Conservation (phyloP, 352 stramenopile genomes). For the Globisporangium viniferum region DNA sequence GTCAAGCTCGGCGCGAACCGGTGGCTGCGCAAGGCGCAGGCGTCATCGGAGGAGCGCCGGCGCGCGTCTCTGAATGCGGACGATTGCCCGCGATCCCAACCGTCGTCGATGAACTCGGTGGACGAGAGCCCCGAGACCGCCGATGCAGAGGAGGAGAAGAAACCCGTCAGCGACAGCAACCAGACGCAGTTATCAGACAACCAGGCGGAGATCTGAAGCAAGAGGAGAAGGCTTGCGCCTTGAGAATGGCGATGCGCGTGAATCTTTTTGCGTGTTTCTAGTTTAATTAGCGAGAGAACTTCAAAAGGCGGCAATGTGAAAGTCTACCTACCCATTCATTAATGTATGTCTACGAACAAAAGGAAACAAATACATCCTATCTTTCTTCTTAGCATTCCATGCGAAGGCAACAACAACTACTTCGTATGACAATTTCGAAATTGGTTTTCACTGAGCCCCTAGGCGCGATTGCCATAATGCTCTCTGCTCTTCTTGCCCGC, state of each 20-base stretch:
- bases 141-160: constrained; percentile 7
- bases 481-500: constrained; percentile 6
- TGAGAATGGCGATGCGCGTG: background rate
- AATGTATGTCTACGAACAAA: background rate
- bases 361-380: background rate
- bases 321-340: background rate
- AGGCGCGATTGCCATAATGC: constrained; percentile 1
- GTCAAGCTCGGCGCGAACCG: constrained; percentile 78
- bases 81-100: constrained; percentile 15
- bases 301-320: background rate
- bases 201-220: constrained; percentile 46
- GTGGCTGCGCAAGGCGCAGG: constrained; percentile 71
- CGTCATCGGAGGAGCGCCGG: constrained; percentile 50
- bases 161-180: background rate
- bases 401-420: background rate
- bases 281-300: background rate
- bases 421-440: background rate
- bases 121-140: constrained; percentile 23
- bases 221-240: constrained; percentile 4
- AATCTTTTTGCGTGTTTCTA: background rate
- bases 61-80: constrained; percentile 22
- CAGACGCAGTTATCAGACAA: constrained; percentile 20
- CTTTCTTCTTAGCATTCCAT: background rate
- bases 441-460: background rate
- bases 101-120: constrained; percentile 18